phyloP scores from a whole-genome alignment of 257 asterid genomes.

The Ehretia macrophylla region DNA sequence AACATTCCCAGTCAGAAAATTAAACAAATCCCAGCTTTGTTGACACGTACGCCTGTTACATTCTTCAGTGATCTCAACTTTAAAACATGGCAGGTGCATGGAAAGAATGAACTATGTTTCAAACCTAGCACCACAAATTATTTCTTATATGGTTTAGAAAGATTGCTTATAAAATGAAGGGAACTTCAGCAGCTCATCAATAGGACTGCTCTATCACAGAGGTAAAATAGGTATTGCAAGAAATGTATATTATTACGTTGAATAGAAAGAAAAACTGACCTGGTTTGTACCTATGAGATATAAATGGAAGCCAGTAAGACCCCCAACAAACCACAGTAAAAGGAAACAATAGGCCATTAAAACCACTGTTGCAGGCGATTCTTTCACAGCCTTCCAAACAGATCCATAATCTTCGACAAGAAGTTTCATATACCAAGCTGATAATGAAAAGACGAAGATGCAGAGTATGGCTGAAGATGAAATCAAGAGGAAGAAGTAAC shows the following conservation, averaged over 20 bases:
- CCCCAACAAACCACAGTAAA: slow-evolving; percentile 78
- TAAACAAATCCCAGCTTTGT: no score
- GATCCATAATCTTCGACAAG: slow-evolving; percentile 34
- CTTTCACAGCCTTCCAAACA: slow-evolving; percentile 43
- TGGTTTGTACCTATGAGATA: slow-evolving; percentile 62
- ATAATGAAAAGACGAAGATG: slow-evolving; percentile 42
- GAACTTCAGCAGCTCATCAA: no score
- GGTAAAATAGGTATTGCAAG: background rate
- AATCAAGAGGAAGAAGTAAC: slow-evolving; percentile 63
- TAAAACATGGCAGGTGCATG: no score
- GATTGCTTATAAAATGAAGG: no score
- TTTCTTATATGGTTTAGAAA: no score
- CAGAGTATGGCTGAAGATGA: slow-evolving; percentile 62
- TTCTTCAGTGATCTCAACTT: no score
- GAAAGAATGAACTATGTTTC: no score
- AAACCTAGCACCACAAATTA: no score
- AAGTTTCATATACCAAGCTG: slow-evolving; percentile 40
- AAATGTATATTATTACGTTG: background rate
- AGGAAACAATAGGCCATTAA: slow-evolving; percentile 58
- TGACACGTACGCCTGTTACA: no score
- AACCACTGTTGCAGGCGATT: slow-evolving; percentile 52
- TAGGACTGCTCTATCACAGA: no score
- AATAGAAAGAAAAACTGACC: slow-evolving; percentile 29
- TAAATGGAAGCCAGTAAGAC: slow-evolving; percentile 73
- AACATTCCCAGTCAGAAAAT: no score